These are phyloP conservation scores for Sordaria brevicollis DNA, from an alignment of 495 filamentous ascomycete genomes.

Conservation along the genomic window DNA sequence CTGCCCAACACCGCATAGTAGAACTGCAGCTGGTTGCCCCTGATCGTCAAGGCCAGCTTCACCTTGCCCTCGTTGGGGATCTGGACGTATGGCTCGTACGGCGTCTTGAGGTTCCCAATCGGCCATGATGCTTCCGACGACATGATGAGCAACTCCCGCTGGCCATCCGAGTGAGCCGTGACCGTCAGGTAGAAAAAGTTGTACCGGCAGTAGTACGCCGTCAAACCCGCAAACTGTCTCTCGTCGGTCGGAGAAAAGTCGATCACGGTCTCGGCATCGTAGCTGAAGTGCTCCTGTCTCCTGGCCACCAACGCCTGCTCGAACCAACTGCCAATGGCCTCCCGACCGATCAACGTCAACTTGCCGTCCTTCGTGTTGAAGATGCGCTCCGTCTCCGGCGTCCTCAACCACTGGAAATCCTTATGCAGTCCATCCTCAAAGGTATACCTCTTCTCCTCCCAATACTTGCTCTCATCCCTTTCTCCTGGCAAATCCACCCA, in stretches of 20 bases:
- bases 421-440: conserved; percentile 35
- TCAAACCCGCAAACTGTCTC: conserved; percentile 45
- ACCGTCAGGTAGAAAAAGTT: conserved; percentile 51
- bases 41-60: conserved; percentile 32
- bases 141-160: conserved; percentile 42
- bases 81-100: conserved; percentile 22
- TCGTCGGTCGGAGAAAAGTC: conserved; percentile 42
- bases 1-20: conserved; percentile 32
- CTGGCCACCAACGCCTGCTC: conserved; percentile 45
- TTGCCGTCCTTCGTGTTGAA: conserved; percentile 28
- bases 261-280: conserved; percentile 44
- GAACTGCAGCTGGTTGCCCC: conserved; percentile 40
- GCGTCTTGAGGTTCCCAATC: conserved; percentile 27
- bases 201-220: conserved; percentile 48
- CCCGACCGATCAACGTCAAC: conserved; percentile 38
- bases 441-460: conserved; percentile 39
- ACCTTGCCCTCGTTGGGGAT: conserved; percentile 44
- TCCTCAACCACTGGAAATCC: conserved; percentile 49
- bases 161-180: conserved; percentile 41
- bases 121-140: conserved; percentile 42
- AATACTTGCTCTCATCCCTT: conserved; percentile 40
- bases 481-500: conserved; percentile 39
- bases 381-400: conserved; percentile 43
- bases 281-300: conserved; percentile 44
- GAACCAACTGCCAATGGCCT: conserved; percentile 44